These are phyloP conservation scores for Mucor sp. DNA, from an alignment of 371 early-diverging fungal species.

Conservation along the genomic window DNA sequence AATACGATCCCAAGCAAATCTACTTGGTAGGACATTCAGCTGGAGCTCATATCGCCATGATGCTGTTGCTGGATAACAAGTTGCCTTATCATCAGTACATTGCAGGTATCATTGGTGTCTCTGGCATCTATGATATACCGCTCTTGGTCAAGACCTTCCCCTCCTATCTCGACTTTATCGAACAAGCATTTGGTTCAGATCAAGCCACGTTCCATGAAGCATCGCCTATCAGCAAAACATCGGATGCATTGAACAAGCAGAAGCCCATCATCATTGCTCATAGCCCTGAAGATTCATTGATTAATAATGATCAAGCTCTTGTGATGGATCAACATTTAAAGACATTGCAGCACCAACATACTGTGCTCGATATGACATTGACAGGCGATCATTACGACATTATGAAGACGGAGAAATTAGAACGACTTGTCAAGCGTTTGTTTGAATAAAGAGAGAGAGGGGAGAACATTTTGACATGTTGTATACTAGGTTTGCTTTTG, in stretches of 20 bases:
- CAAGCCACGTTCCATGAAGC: constrained; percentile 30
- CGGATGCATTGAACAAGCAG: not conserved
- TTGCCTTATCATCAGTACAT: constrained; percentile 19
- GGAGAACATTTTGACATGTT: too few species aligned
- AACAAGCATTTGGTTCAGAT: constrained; percentile 63
- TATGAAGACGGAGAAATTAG: constrained; percentile 32
- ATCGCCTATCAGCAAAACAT: constrained; percentile 45
- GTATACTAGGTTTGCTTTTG: not conserved
- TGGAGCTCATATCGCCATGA: constrained; percentile 73
- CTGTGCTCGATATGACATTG: constrained; percentile 46
- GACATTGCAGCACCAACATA: constrained; percentile 14
- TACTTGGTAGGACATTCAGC: constrained; percentile 84
- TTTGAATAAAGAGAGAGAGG: not conserved
- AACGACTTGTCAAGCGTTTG: not conserved
- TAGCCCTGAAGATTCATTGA: constrained; percentile 67
- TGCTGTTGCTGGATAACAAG: constrained; percentile 58
- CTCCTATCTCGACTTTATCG: constrained; percentile 68
- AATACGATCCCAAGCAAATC: constrained; percentile 44
- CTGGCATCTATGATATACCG: constrained; percentile 83
- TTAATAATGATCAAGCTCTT: constrained; percentile 60
- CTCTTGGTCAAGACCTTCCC: constrained; percentile 64
- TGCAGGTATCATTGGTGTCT: constrained; percentile 64
- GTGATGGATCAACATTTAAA: constrained; percentile 55
- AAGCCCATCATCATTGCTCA: constrained; percentile 66
- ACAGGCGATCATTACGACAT: constrained; percentile 64